Base-by-base conservation (phyloP, 2,329 filamentous ascomycete species). In the Iodosphaeria phyllophila region DNA sequence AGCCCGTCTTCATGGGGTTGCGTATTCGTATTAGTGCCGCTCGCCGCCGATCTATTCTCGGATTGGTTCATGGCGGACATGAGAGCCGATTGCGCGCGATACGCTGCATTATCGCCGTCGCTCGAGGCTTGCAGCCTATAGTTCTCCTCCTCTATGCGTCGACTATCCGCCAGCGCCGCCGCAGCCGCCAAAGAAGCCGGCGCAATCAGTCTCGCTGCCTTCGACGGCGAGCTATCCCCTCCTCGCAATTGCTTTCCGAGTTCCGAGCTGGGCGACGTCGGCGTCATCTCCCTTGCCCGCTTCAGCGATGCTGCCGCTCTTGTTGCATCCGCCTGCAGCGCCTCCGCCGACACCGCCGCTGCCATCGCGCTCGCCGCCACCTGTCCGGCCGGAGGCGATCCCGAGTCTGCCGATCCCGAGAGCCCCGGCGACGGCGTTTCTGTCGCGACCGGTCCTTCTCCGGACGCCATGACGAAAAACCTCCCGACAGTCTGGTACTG, bases 401-500 rank as follows among this genome's bases (percentile, higher is more conserved):
- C n/a, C n/a, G n/a, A n/a, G n/a, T n/a, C n/a, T n/a, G n/a, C n/a
- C n/a, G n/a, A n/a, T n/a, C n/a, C n/a, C n/a, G 24, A 19, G 15
- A 18, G 16, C 15, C 17, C 17, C 15, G 20, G 24, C 16, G 48
- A 50, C 43, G 58, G 51, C 44, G 54, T 48, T 48, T 63, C 58
- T 37, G 58, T 58, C 47, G 58, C 56, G 45, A 63, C 52, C 38
- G 54, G 49, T 42, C 52, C 57, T 40, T 57, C 54, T 42, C 61
- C 58, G 35, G 61, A 59, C 46, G 60, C 58, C 62, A 68, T 68
- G 11, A n/a, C n/a, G n/a, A n/a, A n/a, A n/a, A n/a, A n/a, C n/a
- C n/a, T n/a, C n/a, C n/a, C n/a, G n/a, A n/a, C n/a, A n/a, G n/a
- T n/a, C n/a, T n/a, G n/a, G n/a, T n/a, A n/a, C n/a, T n/a, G n/a